A percentile compares a stretch with the other conserved stretches of the same genome.
Conservation (phyloP, 768 basidiomycete genomes). For the Holtermannia corniformis region DNA sequence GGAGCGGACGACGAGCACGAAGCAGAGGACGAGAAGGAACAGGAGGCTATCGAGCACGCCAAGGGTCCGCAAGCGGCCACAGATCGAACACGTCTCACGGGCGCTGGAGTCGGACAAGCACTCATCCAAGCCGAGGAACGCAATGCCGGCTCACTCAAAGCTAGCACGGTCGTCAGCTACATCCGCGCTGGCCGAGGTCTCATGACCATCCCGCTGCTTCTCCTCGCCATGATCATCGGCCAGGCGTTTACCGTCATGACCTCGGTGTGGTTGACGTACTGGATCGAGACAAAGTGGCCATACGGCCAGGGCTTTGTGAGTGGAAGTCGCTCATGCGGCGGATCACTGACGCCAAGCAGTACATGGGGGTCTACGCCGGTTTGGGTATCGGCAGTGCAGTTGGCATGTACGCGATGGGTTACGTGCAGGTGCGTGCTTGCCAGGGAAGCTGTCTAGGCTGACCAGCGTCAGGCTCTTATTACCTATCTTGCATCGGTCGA, state of each 20-base stretch:
- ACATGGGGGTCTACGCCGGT: constrained; percentile 75
- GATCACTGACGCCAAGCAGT: constrained; percentile 6
- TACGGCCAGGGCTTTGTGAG: constrained; percentile 34
- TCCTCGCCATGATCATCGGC: constrained; percentile 54
- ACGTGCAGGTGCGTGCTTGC: constrained; percentile 26
- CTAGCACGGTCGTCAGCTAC: constrained; percentile 49
- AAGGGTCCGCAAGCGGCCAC: constrained; percentile 34
- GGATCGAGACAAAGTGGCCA: constrained; percentile 56
- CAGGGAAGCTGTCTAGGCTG: background rate
- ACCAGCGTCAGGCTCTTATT: constrained; percentile 48
- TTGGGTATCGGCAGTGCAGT: constrained; percentile 64
- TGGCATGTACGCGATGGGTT: constrained; percentile 59
- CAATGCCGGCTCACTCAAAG: constrained; percentile 60
- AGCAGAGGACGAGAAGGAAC: constrained; percentile 45
- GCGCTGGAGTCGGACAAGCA: constrained; percentile 44
- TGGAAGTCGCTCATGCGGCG: constrained; percentile 52
- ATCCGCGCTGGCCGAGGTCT: constrained; percentile 59
- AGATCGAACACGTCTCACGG: constrained; percentile 41
- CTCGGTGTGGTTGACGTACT: constrained; percentile 64
- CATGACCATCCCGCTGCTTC: constrained; percentile 56
- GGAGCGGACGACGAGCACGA: constrained; percentile 56
- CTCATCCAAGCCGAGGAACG: constrained; percentile 81
- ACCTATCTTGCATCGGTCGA: constrained; percentile 67
- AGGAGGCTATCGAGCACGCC: constrained; percentile 36
- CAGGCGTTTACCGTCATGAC: constrained; percentile 63